Evolutionary conservation across 306 rosid genomes (phyloP).

Genomic region (Quercus wislizeni): DNA sequence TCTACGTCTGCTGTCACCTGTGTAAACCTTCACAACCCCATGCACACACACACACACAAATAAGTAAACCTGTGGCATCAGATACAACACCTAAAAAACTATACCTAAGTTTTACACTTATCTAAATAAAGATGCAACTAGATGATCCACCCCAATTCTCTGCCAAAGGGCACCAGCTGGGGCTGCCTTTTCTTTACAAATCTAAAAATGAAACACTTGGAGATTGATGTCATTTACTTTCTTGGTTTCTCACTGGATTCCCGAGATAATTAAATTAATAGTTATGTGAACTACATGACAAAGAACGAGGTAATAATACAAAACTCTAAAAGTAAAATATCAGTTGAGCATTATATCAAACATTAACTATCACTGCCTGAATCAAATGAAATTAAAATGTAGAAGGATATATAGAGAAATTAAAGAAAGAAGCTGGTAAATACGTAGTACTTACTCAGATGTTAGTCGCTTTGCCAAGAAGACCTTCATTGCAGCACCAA

Average conservation of each 20-base stretch:
- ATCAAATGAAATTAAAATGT: neutral
- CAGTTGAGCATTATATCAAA: neutral
- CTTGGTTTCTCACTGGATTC: neutral
- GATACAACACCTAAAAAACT: neutral
- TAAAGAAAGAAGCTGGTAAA: too few species aligned
- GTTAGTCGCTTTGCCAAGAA: constrained; percentile 84
- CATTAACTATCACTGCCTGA: neutral
- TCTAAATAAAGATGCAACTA: neutral
- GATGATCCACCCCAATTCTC: neutral
- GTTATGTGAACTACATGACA: neutral
- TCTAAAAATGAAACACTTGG: neutral
- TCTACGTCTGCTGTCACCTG: constrained; percentile 73
- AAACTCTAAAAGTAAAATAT: neutral
- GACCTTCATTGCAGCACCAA: constrained; percentile 89
- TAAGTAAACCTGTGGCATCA: constrained; percentile 26
- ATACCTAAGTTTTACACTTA: too few species aligned
- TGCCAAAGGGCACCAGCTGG: neutral
- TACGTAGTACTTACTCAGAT: constrained; percentile 55
- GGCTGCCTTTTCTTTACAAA: neutral
- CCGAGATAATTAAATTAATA: neutral
- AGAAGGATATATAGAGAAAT: neutral
- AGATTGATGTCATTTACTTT: neutral
- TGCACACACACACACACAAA: neutral
- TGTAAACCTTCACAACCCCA: constrained; percentile 55
- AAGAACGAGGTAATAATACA: neutral